A percentile compares a stretch with the other conserved stretches of the same genome.
Evolutionary conservation across 768 basidiomycete species (phyloP).

Genomic region (Erythrobasidium yunnanense): DNA sequence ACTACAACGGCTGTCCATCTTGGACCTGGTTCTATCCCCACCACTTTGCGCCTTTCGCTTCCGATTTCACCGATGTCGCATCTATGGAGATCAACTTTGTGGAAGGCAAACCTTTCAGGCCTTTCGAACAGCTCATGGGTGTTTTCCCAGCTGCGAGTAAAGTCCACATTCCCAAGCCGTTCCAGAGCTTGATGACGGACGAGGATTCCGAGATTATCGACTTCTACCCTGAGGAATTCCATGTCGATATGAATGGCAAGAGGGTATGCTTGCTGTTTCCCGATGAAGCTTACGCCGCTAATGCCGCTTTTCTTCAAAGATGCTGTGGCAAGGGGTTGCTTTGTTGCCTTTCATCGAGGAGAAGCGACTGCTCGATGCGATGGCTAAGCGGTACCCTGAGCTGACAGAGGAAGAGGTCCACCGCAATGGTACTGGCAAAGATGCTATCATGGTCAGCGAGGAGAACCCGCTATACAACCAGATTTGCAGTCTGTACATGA

Average conservation of each 20-base stretch:
- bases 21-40: slow-evolving; percentile 99
- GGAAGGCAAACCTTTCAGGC: slow-evolving; percentile 73
- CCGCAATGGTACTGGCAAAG: slow-evolving; percentile 74
- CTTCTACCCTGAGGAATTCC: slow-evolving; percentile 83
- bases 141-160: slow-evolving; percentile 94
- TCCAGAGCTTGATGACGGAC: slow-evolving; percentile 78
- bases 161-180: slow-evolving; percentile 70
- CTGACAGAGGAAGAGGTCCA: slow-evolving; percentile 70
- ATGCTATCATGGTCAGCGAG: slow-evolving; percentile 69
- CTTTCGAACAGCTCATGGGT: slow-evolving; percentile 95
- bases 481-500: slow-evolving; percentile 79
- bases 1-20: slow-evolving; percentile 78
- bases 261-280: too few species aligned
- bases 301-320: slow-evolving; percentile 48
- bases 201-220: slow-evolving; percentile 84
- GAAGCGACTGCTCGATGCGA: slow-evolving; percentile 67
- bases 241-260: slow-evolving; percentile 99
- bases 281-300: too few species aligned
- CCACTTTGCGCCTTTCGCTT: slow-evolving; percentile 95
- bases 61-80: slow-evolving; percentile 66
- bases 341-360: slow-evolving; percentile 90
- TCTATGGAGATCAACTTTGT: slow-evolving; percentile 70
- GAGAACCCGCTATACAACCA: slow-evolving; percentile 76
- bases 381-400: slow-evolving; percentile 51
- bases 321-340: slow-evolving; percentile 98